phyloP scores from a whole-genome alignment of 2,329 filamentous ascomycete genomes.

The Alternaria arbusti region DNA sequence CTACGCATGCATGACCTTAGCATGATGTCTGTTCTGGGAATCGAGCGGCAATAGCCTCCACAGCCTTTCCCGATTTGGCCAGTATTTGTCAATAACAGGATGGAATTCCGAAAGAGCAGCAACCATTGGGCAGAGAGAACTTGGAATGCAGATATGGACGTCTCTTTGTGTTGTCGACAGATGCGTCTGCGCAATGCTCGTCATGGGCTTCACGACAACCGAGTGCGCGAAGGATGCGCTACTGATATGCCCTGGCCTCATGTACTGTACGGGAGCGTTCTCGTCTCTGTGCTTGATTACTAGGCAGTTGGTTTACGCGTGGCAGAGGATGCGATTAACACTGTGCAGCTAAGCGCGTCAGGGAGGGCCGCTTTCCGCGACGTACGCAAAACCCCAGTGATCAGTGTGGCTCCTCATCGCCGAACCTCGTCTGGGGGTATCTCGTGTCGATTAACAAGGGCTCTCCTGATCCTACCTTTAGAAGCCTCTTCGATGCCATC shows the following conservation, averaged over 20 bases:
- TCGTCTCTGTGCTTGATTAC: neutral
- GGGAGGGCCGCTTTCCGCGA: neutral
- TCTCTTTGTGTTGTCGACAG: neutral
- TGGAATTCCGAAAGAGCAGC: neutral
- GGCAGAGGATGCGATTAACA: neutral
- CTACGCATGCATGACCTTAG: slow-evolving; percentile 2
- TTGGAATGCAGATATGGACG: neutral
- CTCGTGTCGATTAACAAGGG: neutral
- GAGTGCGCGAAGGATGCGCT: neutral
- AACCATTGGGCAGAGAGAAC: neutral
- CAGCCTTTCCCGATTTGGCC: neutral
- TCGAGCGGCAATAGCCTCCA: neutral
- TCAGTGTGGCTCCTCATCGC: neutral
- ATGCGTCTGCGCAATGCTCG: neutral
- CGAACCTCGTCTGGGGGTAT: neutral
- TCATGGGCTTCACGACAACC: neutral
- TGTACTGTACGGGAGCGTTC: neutral
- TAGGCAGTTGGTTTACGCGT: neutral
- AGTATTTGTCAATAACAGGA: neutral
- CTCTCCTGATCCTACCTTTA: neutral
- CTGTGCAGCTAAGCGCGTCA: neutral
- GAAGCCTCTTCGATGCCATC: neutral
- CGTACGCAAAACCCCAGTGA: neutral
- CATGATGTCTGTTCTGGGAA: neutral
- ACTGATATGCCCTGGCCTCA: neutral